phyloP scores from a whole-genome alignment of 2,329 filamentous ascomycete species.

The Pseudonectria buxi region DNA sequence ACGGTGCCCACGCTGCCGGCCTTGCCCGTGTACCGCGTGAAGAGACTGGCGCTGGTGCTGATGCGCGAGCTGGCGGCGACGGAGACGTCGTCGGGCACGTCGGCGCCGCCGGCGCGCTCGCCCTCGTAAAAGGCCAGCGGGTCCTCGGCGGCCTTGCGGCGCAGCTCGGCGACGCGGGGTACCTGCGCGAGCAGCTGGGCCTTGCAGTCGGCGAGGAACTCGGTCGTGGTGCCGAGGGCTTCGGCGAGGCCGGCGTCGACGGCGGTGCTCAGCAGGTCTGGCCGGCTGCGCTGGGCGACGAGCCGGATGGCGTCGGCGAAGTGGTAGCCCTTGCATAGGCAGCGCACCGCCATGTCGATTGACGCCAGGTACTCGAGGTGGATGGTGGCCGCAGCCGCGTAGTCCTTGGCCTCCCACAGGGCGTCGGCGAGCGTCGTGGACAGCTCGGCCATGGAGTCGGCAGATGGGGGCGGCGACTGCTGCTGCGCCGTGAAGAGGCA shows the following conservation, averaged over 20 bases:
- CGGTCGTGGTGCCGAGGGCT: conserved; percentile 73
- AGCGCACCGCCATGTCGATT: conserved; percentile 61
- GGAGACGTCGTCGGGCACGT: conserved; percentile 87
- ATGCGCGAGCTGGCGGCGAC: conserved; percentile 75
- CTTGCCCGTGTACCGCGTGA: conserved; percentile 84
- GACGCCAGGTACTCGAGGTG: conserved; percentile 75
- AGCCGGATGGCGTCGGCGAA: conserved; percentile 87
- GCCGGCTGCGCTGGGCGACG: conserved; percentile 52
- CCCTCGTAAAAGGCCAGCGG: conserved; percentile 86
- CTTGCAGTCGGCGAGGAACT: conserved; percentile 90
- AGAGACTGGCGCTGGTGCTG: conserved; percentile 78
- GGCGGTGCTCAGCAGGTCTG: conserved; percentile 57
- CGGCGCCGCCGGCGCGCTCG: conserved; percentile 54
- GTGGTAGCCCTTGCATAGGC: conserved; percentile 78
- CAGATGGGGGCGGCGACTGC: conserved; percentile 52
- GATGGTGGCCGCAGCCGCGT: conserved; percentile 69
- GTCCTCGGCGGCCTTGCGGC: conserved; percentile 73
- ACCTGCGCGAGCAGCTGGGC: conserved; percentile 77
- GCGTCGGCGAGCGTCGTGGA: conserved; percentile 71
- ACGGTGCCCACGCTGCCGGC: conserved; percentile 56
- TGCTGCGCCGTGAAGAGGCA: conserved; percentile 73
- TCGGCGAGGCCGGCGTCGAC: conserved; percentile 78
- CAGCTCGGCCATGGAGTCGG: conserved; percentile 56
- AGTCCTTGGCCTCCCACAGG: conserved; percentile 79
- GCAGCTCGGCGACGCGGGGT: conserved; percentile 75